Conservation (phyloP, 2,329 filamentous ascomycete species). For the Fusarium zealandicum region DNA sequence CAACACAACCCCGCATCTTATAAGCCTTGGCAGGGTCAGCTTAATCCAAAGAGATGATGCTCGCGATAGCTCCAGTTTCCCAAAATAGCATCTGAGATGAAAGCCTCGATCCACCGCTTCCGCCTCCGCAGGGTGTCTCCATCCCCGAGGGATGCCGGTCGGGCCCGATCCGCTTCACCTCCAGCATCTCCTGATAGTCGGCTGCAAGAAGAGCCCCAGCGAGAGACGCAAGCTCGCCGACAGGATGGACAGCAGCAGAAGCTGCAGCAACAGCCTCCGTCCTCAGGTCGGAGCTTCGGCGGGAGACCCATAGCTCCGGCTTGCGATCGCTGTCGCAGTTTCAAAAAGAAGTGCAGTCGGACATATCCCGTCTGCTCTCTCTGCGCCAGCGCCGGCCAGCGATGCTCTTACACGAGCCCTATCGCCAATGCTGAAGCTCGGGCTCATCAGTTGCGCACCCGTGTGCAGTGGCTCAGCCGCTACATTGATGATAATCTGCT, state of each 20-base stretch:
- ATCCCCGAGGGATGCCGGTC: conserved; percentile 33
- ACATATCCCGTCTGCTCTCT: conserved; percentile 51
- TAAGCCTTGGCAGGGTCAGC: conserved; percentile 3
- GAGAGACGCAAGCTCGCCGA: conserved; percentile 32
- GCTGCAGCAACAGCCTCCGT: background rate
- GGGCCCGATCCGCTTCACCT: conserved; percentile 42
- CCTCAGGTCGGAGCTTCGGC: conserved; percentile 1
- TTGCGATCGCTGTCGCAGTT: conserved; percentile 53
- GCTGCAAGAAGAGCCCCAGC: conserved; percentile 8
- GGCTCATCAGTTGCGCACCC: conserved; percentile 48
- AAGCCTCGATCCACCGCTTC: conserved; percentile 40
- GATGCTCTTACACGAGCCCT: conserved; percentile 47
- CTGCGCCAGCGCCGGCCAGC: conserved; percentile 49
- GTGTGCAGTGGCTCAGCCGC: conserved; percentile 51
- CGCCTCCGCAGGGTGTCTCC: conserved; percentile 39
- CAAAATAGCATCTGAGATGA: conserved; percentile 41
- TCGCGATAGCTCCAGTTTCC: conserved; percentile 10
- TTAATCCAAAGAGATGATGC: conserved; percentile 12
- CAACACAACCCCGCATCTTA: background rate
- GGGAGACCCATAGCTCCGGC: conserved; percentile 35
- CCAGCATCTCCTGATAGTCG: conserved; percentile 28
- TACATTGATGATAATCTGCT: conserved; percentile 47
- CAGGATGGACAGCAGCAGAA: conserved; percentile 12
- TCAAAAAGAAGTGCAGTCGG: conserved; percentile 56
- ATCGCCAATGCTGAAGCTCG: conserved; percentile 44